These are phyloP conservation scores for Metschnikowia baotianmanensis DNA, from an alignment of 805 yeast species.

Conservation along the genomic window DNA sequence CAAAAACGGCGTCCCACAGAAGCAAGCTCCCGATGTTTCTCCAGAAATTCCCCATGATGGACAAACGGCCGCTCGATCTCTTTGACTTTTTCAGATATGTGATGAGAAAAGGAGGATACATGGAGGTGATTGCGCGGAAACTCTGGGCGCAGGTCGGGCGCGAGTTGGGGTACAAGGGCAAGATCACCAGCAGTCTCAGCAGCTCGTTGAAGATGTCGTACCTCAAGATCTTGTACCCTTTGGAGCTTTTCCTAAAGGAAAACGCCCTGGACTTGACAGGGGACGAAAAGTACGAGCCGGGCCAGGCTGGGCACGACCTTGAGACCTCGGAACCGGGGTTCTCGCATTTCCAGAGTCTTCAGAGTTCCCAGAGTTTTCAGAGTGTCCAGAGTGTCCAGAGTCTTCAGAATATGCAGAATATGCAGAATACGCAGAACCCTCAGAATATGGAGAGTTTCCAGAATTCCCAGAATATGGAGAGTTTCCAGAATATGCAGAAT, in stretches of 20 bases:
- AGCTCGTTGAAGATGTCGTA: conserved; percentile 64
- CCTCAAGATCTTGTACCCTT: conserved; percentile 39
- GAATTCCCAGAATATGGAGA: too few species aligned
- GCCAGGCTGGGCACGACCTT: too few species aligned
- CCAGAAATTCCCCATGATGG: conserved; percentile 60
- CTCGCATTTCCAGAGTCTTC: too few species aligned
- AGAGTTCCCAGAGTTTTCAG: too few species aligned
- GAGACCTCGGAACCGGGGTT: too few species aligned
- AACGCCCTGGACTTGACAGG: conserved; percentile 6
- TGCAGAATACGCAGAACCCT: too few species aligned
- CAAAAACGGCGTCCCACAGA: neutral
- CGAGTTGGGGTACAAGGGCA: conserved; percentile 73
- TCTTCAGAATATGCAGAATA: too few species aligned
- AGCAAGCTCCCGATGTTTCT: conserved; percentile 23
- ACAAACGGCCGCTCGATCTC: conserved; percentile 63
- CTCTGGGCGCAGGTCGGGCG: conserved; percentile 83
- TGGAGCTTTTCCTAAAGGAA: conserved; percentile 24
- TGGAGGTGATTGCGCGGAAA: conserved; percentile 59
- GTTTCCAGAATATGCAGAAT: too few species aligned
- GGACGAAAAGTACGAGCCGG: neutral
- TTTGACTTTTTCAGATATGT: conserved; percentile 59
- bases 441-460: too few species aligned
- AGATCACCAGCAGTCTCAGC: conserved; percentile 67
- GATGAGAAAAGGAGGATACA: conserved; percentile 62
- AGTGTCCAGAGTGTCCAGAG: too few species aligned